Percentiles rank a stretch among this genome's conserved stretches.
Evolutionary conservation across 2,329 filamentous ascomycete genomes (phyloP).

Genomic region (Ceratocystis albifundus): DNA sequence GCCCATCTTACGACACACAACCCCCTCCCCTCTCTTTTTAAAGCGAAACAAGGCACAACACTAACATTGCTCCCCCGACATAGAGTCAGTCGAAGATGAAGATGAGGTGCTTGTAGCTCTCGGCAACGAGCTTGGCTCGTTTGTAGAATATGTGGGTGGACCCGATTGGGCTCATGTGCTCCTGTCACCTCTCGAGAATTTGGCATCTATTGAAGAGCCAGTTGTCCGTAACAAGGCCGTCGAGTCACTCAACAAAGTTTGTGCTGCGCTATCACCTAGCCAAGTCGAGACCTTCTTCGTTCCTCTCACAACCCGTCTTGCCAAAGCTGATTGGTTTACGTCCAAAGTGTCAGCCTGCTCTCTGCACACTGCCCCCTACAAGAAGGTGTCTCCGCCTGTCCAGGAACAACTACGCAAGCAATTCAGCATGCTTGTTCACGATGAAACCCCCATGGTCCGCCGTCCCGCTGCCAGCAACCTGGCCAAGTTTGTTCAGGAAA

Average conservation of each 20-base stretch:
- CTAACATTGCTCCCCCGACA: conserved; percentile 28
- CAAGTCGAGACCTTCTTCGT: conserved; percentile 98
- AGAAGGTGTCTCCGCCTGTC: conserved; percentile 72
- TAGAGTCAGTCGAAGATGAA: conserved; percentile 98
- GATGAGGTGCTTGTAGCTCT: conserved; percentile 95
- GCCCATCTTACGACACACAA: background rate
- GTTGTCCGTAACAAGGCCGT: conserved; percentile 98
- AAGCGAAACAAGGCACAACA: conserved; percentile 18
- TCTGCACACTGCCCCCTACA: conserved; percentile 87
- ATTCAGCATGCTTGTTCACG: conserved; percentile 85
- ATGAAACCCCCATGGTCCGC: conserved; percentile 98
- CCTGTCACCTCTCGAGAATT: conserved; percentile 90
- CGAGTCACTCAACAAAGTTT: conserved; percentile 99
- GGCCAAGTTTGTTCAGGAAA: conserved; percentile 94
- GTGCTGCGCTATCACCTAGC: conserved; percentile 74
- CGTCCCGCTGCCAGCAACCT: conserved; percentile 93
- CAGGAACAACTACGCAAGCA: conserved; percentile 88
- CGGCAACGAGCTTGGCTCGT: conserved; percentile 90
- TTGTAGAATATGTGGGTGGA: conserved; percentile 95
- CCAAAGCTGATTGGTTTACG: conserved; percentile 99
- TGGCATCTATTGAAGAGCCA: conserved; percentile 96
- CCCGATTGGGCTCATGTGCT: conserved; percentile 91
- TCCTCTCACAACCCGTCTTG: conserved; percentile 84
- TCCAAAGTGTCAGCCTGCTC: conserved; percentile 97
- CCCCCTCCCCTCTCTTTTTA: conserved; percentile 23